Evolutionary conservation across 164 flowering plant genomes (phyloP), one percentile per base, ranked within the genome.

Genomic region (Aristolochia fimbriata): DNA sequence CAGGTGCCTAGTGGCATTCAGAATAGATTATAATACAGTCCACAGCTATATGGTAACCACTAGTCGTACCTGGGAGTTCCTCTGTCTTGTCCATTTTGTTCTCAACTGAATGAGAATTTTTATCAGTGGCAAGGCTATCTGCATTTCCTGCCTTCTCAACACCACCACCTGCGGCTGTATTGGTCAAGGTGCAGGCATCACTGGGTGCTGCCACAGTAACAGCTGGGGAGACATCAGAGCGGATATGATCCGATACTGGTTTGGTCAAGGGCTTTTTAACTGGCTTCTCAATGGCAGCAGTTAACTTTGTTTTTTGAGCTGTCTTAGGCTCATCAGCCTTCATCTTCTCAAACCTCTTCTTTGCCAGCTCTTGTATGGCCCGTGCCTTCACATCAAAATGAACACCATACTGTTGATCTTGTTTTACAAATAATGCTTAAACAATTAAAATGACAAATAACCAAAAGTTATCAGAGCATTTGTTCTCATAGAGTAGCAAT

Each of bases 171-270:
- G 76, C 83, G 27, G 45, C 45, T 48, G 65, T 56, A 55, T 73
- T 74, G 5, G 69, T 59, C 73, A 66, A 60, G 41, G 77, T 78
- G 47, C 64, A 79, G 15, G 65, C 17, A 64, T 86, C 90, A 47
- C 79, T 84, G 6, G 69, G 59, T 11, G 82, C 76, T 25, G 97
- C 90, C 67, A 87, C 85, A 73, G 91, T 79, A 43, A 91, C 91
- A 56, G 88, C 96, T 58, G 86, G 75, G 19, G 85, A 84, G 76
- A 92, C 87, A 77, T 89, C 97, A 57, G 94, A 86, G 33, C 87
- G 83, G 67, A 80, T 78, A 61, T 80, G 80, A 62, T 92, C 98
- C 60, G 78, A 83, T 30, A 66, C 33, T n/a, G 74, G 59, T 48
- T 72, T 76, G 70, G 57, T 23, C 16, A 74, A 15, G 46, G 80